Conservation (phyloP, 371 early-diverging fungal genomes). For the Syncephalastrum monosporum region DNA sequence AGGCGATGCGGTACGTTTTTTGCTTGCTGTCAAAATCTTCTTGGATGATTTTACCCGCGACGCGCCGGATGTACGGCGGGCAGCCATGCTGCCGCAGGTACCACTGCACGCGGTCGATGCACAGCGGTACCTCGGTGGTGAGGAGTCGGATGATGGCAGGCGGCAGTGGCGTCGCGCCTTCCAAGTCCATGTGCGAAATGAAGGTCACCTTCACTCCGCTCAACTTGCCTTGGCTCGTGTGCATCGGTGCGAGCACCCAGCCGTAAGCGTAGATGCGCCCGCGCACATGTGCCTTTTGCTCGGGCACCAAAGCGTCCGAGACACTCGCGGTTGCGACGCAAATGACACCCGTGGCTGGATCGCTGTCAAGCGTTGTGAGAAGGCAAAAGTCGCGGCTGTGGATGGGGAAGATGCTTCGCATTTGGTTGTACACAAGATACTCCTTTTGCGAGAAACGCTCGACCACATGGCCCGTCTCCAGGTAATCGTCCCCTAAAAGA, state of each 20-base stretch:
- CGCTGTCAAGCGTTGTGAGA: constrained; percentile 50
- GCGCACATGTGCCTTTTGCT: constrained; percentile 45
- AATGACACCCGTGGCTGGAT: constrained; percentile 50
- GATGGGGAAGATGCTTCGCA: constrained; percentile 47
- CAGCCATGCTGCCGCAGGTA: constrained; percentile 50
- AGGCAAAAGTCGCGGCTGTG: constrained; percentile 55
- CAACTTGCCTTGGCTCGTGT: constrained; percentile 29
- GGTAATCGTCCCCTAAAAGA: constrained; percentile 52
- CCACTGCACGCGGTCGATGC: constrained; percentile 42
- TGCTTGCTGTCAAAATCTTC: constrained; percentile 32
- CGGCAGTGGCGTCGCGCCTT: constrained; percentile 45
- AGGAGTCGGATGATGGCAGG: constrained; percentile 46
- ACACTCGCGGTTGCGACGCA: constrained; percentile 58
- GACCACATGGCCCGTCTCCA: constrained; percentile 49
- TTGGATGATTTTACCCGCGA: constrained; percentile 37
- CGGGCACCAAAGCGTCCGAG: constrained; percentile 52
- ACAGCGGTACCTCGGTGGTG: constrained; percentile 45
- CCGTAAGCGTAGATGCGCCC: constrained; percentile 52
- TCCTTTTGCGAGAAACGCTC: constrained; percentile 59
- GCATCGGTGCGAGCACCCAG: constrained; percentile 51
- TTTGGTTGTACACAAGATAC: constrained; percentile 46
- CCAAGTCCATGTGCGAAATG: constrained; percentile 60
- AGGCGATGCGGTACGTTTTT: constrained; percentile 27
- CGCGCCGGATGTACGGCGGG: constrained; percentile 53
- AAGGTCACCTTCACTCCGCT: constrained; percentile 47